These are phyloP conservation scores for Xylaria sp. DNA, from an alignment of 2,329 filamentous ascomycete species.

Conservation along the genomic window DNA sequence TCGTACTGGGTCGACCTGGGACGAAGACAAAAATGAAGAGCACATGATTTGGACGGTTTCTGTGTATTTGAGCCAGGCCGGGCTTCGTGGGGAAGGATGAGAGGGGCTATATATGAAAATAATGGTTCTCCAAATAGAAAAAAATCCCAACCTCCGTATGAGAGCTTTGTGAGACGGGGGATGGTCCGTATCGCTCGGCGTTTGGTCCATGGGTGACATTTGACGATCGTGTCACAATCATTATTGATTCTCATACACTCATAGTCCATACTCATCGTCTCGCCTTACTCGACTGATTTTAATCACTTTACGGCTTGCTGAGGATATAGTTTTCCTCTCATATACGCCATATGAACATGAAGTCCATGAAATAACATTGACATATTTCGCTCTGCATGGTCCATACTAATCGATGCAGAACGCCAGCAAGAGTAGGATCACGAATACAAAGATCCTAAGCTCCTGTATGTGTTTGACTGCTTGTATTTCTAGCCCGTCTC, in stretches of 20 bases:
- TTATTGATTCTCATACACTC: neutral
- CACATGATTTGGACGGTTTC: slow-evolving; percentile 9
- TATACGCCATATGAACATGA: too few species aligned
- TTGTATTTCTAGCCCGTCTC: slow-evolving; percentile 26
- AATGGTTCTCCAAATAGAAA: neutral
- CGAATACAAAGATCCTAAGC: neutral
- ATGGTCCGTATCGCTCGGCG: too few species aligned
- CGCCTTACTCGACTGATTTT: neutral
- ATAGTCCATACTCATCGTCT: neutral
- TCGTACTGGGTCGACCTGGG: slow-evolving; percentile 58
- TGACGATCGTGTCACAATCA: neutral
- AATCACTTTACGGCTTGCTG: neutral
- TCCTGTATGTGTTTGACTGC: slow-evolving; percentile 18
- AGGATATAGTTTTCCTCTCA: neutral
- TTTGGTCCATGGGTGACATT: neutral
- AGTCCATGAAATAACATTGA: neutral
- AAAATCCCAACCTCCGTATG: neutral
- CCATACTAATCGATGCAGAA: neutral
- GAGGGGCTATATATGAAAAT: neutral
- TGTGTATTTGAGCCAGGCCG: neutral
- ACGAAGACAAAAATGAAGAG: slow-evolving; percentile 36
- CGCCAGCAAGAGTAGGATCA: neutral
- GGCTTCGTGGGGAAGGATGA: too few species aligned
- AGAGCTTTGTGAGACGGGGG: neutral
- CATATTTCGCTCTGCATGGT: neutral